These are phyloP conservation scores for Babesia microti DNA, from an alignment of 169 alveolate species.

Conservation along the genomic window DNA sequence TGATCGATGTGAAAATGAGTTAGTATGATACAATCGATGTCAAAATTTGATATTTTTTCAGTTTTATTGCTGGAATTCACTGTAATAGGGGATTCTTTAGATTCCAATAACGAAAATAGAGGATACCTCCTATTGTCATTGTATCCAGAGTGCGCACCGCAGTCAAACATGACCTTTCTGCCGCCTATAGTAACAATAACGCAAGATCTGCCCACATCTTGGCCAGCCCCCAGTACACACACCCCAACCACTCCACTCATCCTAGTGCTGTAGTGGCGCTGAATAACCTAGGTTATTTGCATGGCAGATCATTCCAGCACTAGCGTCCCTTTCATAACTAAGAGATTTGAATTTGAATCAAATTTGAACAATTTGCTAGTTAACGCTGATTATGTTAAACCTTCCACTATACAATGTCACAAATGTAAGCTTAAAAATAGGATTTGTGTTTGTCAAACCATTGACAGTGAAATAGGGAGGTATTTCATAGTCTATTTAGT, in stretches of 20 bases:
- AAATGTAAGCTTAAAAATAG: slow-evolving; percentile 41
- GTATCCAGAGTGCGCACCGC: slow-evolving; percentile 93
- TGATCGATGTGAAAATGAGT: slow-evolving; percentile 98
- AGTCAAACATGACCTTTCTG: slow-evolving; percentile 87
- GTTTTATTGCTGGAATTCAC: not conserved
- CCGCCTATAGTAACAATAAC: slow-evolving; percentile 82
- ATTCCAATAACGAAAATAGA: slow-evolving; percentile 65
- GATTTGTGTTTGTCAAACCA: slow-evolving; percentile 43
- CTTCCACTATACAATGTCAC: slow-evolving; percentile 45
- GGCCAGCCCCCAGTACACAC: slow-evolving; percentile 95
- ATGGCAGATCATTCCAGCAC: no score
- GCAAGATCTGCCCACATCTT: slow-evolving; percentile 97
- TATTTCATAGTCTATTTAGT: slow-evolving; percentile 6
- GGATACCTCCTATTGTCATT: slow-evolving; percentile 89
- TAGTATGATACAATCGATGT: slow-evolving; percentile 82
- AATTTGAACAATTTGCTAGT: slow-evolving; percentile 26
- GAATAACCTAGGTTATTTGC: slow-evolving; percentile 15
- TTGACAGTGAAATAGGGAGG: slow-evolving; percentile 48
- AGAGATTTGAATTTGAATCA: slow-evolving; percentile 35
- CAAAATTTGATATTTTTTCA: slow-evolving; percentile 3
- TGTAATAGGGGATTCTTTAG: slow-evolving; percentile 5
- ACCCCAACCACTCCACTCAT: slow-evolving; percentile 21
- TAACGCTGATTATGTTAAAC: slow-evolving; percentile 32
- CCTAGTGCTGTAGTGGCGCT: not conserved
- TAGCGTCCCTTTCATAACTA: no score